phyloP scores from a whole-genome alignment of 305 asterid species.

The Petunia hybrid region DNA sequence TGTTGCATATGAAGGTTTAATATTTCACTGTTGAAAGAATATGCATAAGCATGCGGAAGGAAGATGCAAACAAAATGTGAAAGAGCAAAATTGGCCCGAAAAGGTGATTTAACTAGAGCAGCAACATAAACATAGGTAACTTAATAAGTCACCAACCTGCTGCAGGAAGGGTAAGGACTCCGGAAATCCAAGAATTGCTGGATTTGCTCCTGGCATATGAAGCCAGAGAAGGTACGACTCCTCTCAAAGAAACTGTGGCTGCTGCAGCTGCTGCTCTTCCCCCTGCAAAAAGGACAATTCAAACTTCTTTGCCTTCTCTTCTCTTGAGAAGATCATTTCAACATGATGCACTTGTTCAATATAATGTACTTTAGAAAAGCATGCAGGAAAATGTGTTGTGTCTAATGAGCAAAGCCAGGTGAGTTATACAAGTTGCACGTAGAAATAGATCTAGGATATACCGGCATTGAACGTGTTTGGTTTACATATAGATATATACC shows the following conservation, averaged over 20 bases:
- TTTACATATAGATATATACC: neutral
- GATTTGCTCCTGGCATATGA: constrained; percentile 63
- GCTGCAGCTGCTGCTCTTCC: constrained; percentile 83
- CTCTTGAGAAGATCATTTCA: neutral
- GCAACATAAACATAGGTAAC: neutral
- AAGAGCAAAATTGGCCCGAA: too few species aligned
- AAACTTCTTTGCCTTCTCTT: neutral
- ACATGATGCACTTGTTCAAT: too few species aligned
- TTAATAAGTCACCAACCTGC: constrained; percentile 62
- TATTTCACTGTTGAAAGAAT: neutral
- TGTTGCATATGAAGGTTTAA: neutral
- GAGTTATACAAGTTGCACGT: neutral
- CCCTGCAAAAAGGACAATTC: constrained; percentile 43
- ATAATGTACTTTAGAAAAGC: too few species aligned
- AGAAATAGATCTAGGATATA: neutral
- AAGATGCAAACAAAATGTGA: too few species aligned
- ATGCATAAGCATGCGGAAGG: too few species aligned
- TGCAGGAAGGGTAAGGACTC: constrained; percentile 78
- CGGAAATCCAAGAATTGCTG: constrained; percentile 79
- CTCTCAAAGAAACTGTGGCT: constrained; percentile 68
- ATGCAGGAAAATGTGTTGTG: too few species aligned
- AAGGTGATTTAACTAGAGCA: neutral
- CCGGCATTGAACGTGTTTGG: neutral
- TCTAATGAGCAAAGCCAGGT: neutral
- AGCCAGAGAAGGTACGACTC: constrained; percentile 65